These are phyloP conservation scores for Cadophora sp. DNA, from an alignment of 2,329 filamentous ascomycete species.

Conservation along the genomic window DNA sequence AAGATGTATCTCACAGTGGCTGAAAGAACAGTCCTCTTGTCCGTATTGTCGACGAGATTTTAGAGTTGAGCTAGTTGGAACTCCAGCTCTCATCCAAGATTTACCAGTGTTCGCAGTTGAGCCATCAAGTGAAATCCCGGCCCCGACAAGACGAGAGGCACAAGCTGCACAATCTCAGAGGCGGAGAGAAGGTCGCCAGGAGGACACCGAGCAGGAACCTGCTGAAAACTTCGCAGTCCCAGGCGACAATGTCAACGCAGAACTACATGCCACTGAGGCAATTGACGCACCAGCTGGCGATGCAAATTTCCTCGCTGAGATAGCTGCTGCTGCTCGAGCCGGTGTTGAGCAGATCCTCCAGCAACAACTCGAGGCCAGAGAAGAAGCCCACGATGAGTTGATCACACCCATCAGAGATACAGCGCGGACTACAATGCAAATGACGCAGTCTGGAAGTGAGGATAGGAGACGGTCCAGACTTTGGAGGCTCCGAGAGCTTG, in stretches of 20 bases:
- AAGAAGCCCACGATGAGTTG: neutral
- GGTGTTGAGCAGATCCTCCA: neutral
- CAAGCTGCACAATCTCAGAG: neutral
- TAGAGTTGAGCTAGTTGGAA: neutral
- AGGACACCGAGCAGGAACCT: neutral
- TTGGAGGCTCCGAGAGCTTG: neutral
- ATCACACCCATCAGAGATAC: neutral
- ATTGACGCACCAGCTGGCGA: neutral
- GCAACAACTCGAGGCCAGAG: neutral
- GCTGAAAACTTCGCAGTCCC: neutral
- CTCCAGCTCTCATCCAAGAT: neutral
- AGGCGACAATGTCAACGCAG: neutral
- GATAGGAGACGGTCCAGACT: neutral
- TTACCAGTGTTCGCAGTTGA: neutral
- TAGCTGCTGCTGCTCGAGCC: neutral
- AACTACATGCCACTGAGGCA: neutral
- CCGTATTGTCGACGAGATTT: neutral
- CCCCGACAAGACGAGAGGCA: neutral
- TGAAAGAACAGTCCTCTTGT: neutral
- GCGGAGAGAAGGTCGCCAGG: neutral
- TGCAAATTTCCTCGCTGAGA: neutral
- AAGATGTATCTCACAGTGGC: conserved; percentile 2
- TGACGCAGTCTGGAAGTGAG: too few relatives aligned
- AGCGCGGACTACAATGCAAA: neutral
- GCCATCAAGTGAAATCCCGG: neutral